A percentile compares a stretch with the other conserved stretches of the same genome.
Evolutionary conservation across 75 land plant species (phyloP).

Genomic region (Cunninghamia lanceolata): DNA sequence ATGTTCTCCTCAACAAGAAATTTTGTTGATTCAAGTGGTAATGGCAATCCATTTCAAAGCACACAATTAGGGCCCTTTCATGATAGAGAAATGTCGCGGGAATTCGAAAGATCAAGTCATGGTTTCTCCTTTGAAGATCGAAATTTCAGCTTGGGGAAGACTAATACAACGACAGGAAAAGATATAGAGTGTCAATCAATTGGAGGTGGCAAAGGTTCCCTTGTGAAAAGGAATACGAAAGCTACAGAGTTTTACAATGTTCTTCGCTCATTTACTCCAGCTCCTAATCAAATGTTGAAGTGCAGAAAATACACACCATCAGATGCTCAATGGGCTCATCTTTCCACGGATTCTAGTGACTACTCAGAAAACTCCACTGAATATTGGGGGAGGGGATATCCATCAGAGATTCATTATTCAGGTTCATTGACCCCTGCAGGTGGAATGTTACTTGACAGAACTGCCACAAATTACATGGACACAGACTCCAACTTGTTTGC

Average conservation of each 20-base stretch:
- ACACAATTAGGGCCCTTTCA: background rate
- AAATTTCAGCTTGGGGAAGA: background rate
- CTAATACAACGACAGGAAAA: background rate
- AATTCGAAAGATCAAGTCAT: background rate
- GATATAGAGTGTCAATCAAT: background rate
- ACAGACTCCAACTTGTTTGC: background rate
- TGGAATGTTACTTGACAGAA: background rate
- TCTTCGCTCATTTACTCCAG: background rate
- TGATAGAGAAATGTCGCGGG: background rate
- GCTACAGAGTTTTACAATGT: background rate
- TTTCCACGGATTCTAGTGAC: background rate
- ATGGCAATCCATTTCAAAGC: background rate
- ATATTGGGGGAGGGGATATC: background rate
- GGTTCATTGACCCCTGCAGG: no score
- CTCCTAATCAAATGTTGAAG: background rate
- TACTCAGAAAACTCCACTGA: background rate
- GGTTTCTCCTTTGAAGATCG: background rate
- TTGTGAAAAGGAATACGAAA: background rate
- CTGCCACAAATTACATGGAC: background rate
- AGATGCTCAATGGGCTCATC: background rate
- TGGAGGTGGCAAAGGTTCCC: background rate
- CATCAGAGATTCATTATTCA: slow-evolving; percentile 5
- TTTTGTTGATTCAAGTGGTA: background rate
- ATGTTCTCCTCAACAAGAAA: background rate
- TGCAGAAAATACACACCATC: background rate